phyloP scores from a whole-genome alignment of 2,329 filamentous ascomycete species.

The Rhinocladiella mackenziei region DNA sequence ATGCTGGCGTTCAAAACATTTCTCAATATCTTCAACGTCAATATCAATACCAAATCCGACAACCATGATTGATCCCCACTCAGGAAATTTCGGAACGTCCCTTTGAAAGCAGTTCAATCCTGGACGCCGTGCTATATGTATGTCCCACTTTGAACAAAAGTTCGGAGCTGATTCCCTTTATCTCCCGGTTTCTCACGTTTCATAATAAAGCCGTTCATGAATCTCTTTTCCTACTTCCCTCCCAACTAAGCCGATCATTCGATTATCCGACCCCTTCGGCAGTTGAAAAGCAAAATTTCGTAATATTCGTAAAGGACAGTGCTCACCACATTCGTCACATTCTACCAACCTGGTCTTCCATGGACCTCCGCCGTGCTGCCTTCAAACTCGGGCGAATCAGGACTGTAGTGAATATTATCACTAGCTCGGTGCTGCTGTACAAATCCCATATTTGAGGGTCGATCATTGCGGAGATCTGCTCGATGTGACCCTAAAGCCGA shows the following conservation, averaged over 20 bases:
- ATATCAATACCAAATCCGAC: not conserved
- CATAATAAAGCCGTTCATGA: too few species aligned
- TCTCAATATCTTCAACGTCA: too few species aligned
- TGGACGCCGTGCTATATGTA: not conserved
- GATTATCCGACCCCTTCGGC: not conserved
- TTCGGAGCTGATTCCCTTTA: too few species aligned
- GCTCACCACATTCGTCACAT: not conserved
- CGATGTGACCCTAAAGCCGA: conserved; percentile 33
- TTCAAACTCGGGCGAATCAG: conserved; percentile 30
- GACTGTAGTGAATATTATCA: conserved; percentile 46
- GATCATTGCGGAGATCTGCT: conserved; percentile 37
- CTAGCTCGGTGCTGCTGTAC: conserved; percentile 47
- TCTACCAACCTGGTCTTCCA: conserved; percentile 8
- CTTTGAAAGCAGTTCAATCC: not conserved
- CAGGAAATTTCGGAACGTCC: not conserved
- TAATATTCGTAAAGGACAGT: conserved; percentile 4
- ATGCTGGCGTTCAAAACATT: too few species aligned
- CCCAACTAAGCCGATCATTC: not conserved
- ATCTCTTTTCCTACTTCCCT: too few species aligned
- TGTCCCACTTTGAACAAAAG: not conserved
- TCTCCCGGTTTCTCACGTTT: too few species aligned
- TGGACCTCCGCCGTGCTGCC: conserved; percentile 26
- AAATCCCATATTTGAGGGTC: conserved; percentile 49
- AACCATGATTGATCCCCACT: not conserved
- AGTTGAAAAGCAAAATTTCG: not conserved